A percentile compares a stretch with the other conserved stretches of the same genome.
phyloP scores from a whole-genome alignment of 23 red algal genomes.

The Agarophyton chilense region DNA sequence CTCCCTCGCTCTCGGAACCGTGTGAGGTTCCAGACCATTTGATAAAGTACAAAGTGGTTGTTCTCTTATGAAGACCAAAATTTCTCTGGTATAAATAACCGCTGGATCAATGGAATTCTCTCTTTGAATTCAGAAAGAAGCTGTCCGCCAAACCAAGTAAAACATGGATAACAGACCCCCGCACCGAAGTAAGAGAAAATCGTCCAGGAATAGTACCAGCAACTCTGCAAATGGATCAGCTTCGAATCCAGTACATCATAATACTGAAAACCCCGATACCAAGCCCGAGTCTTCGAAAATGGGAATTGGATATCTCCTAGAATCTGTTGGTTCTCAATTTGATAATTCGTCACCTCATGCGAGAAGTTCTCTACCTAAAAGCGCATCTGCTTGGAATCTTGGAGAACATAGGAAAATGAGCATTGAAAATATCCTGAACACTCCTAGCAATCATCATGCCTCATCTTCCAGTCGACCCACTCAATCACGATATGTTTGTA shows the following conservation, averaged over 20 bases:
- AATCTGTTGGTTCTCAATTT: not conserved
- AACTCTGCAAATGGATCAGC: not conserved
- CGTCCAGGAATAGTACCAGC: not conserved
- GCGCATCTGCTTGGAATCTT: not conserved
- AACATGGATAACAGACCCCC: not conserved
- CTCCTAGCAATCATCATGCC: not conserved
- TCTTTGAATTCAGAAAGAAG: no score
- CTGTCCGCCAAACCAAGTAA: no score
- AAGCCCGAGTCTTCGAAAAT: slow-evolving; percentile 22
- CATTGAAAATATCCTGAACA: not conserved
- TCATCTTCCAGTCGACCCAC: not conserved
- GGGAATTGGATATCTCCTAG: not conserved
- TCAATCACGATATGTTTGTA: not conserved
- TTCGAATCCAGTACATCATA: not conserved
- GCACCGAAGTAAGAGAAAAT: not conserved
- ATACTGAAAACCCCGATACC: no score
- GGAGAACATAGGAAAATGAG: not conserved
- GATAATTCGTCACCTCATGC: not conserved
- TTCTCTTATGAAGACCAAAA: no score
- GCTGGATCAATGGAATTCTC: no score
- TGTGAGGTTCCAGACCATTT: no score
- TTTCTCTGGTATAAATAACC: no score
- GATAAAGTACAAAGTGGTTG: no score
- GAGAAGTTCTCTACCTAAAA: not conserved
- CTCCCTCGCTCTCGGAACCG: no score